Evolutionary conservation across 805 yeast species (phyloP), one percentile per base, ranked within the genome.

Genomic region (Starmerella geochares): DNA sequence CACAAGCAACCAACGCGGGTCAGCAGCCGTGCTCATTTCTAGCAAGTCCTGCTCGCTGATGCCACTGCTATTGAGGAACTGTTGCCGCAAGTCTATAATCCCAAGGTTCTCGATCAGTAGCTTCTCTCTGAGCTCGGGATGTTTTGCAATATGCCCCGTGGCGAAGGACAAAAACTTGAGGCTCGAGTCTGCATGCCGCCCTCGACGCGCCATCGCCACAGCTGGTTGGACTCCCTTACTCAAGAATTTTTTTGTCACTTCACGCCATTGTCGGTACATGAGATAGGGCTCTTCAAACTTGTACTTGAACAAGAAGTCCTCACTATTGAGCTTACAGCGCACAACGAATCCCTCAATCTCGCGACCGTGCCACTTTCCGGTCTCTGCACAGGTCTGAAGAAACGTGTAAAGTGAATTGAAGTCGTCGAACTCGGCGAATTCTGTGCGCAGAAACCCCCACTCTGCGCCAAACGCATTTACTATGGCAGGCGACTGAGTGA

Each of bases 271-370:
- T 51, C 99, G 74, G 65, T 87, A 92, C 74, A 92, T 74, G 40
- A 87, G 67, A 62, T 92, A 92, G 0, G 98, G 98, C 66, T 92
- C 95, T 57, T 87, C 95, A 64, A 92, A 92, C 65, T 92, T 92
- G 69, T 71, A 92, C 67, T 92, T 92, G 77, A 87, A 92, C 65
- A 90, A 85, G 60, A 75, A 86, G 54, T 80, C 84, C 10, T 38
- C 48, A 43, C 53, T 16, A 6, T 27, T 25, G 6, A 52, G 54
- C 41, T 73, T 71, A 58, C 88, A 78, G 49, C 98, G 73, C 3
- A 92, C 72, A 1, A 92, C 99, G 69, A 90, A 92, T 0, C 99
- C 99, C 67, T 92, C 99, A 7, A 85, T 75, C 56, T 86, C 96
- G 33, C 72, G 68, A 11, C 24, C 43, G 2, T 20, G 37, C 49